A percentile compares a stretch with the other conserved stretches of the same genome.
These are phyloP conservation scores for Pseudogymnoascus sp. DNA, from an alignment of 2,329 filamentous ascomycete species.

Conservation along the genomic window DNA sequence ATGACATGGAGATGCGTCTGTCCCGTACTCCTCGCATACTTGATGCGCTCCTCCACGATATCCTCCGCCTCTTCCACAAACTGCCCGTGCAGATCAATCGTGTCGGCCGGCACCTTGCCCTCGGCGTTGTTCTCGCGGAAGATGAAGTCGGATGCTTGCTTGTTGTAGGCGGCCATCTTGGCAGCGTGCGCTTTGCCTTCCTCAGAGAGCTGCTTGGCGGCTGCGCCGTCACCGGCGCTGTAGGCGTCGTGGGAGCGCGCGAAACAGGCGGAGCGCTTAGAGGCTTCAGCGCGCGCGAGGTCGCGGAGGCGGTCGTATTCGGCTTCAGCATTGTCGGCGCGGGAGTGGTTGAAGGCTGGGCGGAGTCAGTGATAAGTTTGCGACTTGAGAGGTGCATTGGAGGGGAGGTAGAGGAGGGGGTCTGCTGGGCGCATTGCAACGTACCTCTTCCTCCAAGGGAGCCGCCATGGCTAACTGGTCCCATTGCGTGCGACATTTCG, in stretches of 20 bases:
- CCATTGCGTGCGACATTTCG: neutral
- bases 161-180: conserved; percentile 82
- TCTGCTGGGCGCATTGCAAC: neutral
- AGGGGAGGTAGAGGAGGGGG: conserved; percentile 14
- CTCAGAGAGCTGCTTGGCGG: conserved; percentile 76
- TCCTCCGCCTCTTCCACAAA: conserved; percentile 92
- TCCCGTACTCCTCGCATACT: conserved; percentile 63
- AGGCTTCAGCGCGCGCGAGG: conserved; percentile 72
- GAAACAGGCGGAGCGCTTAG: conserved; percentile 71
- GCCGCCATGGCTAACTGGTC: neutral
- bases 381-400: conserved; percentile 8
- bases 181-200: conserved; percentile 78
- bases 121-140: conserved; percentile 89
- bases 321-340: conserved; percentile 61
- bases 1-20: conserved; percentile 88
- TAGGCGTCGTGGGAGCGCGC: conserved; percentile 76
- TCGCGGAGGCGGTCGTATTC: conserved; percentile 90
- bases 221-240: conserved; percentile 69
- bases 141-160: conserved; percentile 85
- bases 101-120: conserved; percentile 68
- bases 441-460: neutral
- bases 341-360: conserved; percentile 67
- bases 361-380: neutral
- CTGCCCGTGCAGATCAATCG: conserved; percentile 89
- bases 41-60: conserved; percentile 79